Evolutionary conservation across 2,329 filamentous ascomycete species (phyloP), one percentile per base, ranked within the genome.

Genomic region (Talaromyces rugulosus): DNA sequence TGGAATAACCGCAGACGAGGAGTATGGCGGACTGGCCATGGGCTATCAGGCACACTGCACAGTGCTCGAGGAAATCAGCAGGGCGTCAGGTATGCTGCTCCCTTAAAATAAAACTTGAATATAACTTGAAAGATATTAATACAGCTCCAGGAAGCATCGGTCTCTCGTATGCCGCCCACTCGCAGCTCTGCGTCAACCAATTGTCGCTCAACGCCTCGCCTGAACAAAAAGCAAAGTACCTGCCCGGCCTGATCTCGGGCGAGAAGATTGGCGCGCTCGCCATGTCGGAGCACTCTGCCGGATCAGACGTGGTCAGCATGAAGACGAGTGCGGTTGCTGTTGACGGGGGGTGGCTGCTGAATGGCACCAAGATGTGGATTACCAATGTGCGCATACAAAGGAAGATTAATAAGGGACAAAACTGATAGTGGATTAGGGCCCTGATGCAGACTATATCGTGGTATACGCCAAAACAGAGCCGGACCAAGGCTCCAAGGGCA

Each of bases 311-410:
- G 3, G 93, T 99, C 31, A 91, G 89, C 77, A 98, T 98, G 94
- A 91, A 93, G 74, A 96, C 89, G 52, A 89, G 86, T 3, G 94
- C 93, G 0, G 89, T 86, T 73, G 82, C 85, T 66, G 90, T 91
- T 11, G 90, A 95, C 69, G 93, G 92, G 40, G 94, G 94, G 31
- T 97, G 90, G 75, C 65, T 93, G 23, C 81, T 99, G 60, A 92
- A 93, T 71, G 94, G 93, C 34, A 91, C 89, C 64, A 97, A 99
- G 83, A 97, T 98, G 94, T 99, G 94, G 94, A 99, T 99, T 74
- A 99, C 94, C 65, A 99, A 99, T 77, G 91, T 84, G 67, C 51
- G 76, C 69, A 5, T 44, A 11, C 33, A 18, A 14, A 28, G 18
- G 18, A 47, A 18, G 3, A n/a, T 11, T n/a, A 18, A 23, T 11